Conservation (phyloP, 257 asterid genomes). For the Osmanthus fragrans region DNA sequence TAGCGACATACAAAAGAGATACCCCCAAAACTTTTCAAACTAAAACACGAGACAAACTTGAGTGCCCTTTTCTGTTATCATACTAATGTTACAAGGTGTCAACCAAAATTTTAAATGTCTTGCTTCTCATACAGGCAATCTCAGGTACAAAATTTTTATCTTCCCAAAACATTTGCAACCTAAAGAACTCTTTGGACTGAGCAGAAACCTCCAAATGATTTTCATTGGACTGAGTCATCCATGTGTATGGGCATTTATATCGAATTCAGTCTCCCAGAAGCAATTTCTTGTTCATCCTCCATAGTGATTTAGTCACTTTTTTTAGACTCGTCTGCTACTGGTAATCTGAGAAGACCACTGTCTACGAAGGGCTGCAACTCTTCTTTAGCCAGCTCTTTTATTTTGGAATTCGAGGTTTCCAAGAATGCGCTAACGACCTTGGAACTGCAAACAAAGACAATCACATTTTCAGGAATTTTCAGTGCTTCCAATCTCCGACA, state of each 20-base stretch:
- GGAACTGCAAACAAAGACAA: conserved; percentile 39
- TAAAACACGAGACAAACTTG: neutral
- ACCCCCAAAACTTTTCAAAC: neutral
- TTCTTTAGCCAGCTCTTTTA: conserved; percentile 50
- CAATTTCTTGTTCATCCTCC: conserved; percentile 9
- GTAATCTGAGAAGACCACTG: conserved; percentile 52
- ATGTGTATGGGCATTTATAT: neutral
- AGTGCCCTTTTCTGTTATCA: neutral
- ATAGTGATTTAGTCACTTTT: conserved; percentile 22
- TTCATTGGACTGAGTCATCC: no score
- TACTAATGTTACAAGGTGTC: neutral
- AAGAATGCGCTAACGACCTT: conserved; percentile 63
- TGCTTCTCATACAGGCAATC: neutral
- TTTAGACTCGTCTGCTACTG: conserved; percentile 32
- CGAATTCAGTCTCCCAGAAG: neutral
- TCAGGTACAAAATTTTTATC: conserved; percentile 31
- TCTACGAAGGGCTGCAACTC: conserved; percentile 72
- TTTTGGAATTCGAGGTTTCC: conserved; percentile 55
- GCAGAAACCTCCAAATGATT: neutral
- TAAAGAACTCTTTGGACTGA: neutral
- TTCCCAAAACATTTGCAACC: conserved; percentile 13
- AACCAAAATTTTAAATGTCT: neutral
- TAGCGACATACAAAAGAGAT: neutral
- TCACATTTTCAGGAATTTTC: conserved; percentile 2
- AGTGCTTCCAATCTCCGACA: neutral